These are phyloP conservation scores for Dictyostelium citrinum DNA, from an alignment of 78 protist genomes.

Conservation along the genomic window DNA sequence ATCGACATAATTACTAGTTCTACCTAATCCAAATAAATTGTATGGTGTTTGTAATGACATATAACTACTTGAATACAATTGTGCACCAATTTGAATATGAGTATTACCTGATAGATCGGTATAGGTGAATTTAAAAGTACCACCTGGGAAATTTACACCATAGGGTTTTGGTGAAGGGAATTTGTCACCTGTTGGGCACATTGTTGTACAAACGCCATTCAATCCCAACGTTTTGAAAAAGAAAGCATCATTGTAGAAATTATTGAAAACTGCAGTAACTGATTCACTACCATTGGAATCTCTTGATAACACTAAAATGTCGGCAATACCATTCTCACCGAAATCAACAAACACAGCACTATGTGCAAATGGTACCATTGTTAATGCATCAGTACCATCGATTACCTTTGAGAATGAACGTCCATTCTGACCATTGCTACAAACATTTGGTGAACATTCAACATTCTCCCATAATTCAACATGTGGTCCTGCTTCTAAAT, in stretches of 20 bases:
- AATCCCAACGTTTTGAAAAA: slow-evolving; percentile 81
- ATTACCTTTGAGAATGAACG: slow-evolving; percentile 7
- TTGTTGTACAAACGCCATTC: slow-evolving; percentile 79
- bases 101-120: slow-evolving; percentile 66
- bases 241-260: slow-evolving; percentile 79
- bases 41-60: slow-evolving; percentile 78
- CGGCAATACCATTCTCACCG: slow-evolving; percentile 72
- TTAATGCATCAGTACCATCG: slow-evolving; percentile 41
- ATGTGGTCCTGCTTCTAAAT: slow-evolving; percentile 7
- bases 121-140: slow-evolving; percentile 59
- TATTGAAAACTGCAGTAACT: slow-evolving; percentile 46
- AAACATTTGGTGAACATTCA: slow-evolving; percentile 5
- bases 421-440: slow-evolving; percentile 6
- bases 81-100: slow-evolving; percentile 75
- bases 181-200: slow-evolving; percentile 68
- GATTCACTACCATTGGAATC: neutral
- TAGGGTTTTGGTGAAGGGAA: slow-evolving; percentile 78
- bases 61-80: slow-evolving; percentile 51
- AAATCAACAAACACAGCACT: slow-evolving; percentile 73
- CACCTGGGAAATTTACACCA: slow-evolving; percentile 84
- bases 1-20: slow-evolving; percentile 74
- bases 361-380: slow-evolving; percentile 1
- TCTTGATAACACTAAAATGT: neutral
- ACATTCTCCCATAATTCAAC: slow-evolving; percentile 76
- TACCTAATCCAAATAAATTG: slow-evolving; percentile 77